Base-by-base conservation (phyloP, 139 green algal species). In the Chlamydomonas sp. region DNA sequence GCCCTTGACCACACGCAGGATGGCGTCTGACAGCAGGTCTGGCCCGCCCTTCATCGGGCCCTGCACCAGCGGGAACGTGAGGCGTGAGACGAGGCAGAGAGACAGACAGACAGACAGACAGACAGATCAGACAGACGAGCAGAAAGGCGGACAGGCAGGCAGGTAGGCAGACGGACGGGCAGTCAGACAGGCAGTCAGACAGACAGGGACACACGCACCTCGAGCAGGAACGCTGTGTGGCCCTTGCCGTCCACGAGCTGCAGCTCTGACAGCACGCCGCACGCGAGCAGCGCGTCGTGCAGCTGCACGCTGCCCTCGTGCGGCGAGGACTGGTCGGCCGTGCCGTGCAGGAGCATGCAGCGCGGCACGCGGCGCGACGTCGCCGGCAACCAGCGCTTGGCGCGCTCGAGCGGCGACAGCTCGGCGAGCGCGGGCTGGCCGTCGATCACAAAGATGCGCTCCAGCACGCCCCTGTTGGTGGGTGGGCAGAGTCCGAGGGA, bases 341-440 rank as follows among this genome's bases (percentile, higher is more conserved):
- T 91, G 43, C 90, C 90, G 66, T 96, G 90, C 63, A 96, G 76
- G 48, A 96, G 79, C 49, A 91, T 58, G n/a, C 89, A 48, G 6
- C 72, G 69, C 10, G 89, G 89, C 69, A 92, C 58, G 29, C 70
- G 5, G 8, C 24, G 31, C 50, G 50, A 8, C 31, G 31, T 61
- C 22, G 22, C 50, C 22, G 50, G 50, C 50, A n/a, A 30, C 59
- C 59, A 66, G 16, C 4, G 22, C 29, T 66, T 66, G 59, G 20
- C 59, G 6, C 10, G 31, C n/a, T 43, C 26, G 6, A 88, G 78
- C 8, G 89, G 89, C 10, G 85, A 92, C 48, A 94, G 71, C 60
- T 78, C 65, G 28, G 74, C 74, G 3, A 91, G 73, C 4, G 77
- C 72, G 1, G 80, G 70, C 65, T 76, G 58, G 31, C 73, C 74